Base-by-base conservation (phyloP, 257 asterid genomes). In the Parsonsia alboflavescens region DNA sequence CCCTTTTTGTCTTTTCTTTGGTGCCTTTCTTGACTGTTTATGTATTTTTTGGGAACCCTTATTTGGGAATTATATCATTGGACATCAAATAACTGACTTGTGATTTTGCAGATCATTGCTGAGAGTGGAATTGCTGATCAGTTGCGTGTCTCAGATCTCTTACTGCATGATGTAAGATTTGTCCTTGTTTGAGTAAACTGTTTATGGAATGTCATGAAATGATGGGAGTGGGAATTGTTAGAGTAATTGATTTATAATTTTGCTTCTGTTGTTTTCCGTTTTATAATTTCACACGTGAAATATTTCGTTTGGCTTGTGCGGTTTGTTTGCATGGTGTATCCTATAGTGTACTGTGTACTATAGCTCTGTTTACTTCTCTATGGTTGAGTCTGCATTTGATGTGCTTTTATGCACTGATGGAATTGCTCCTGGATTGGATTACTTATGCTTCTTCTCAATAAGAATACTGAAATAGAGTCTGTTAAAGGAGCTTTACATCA, bases 41-140 rank as follows among this genome's bases (percentile, higher is more conserved):
- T 62, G 1, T 61, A 2, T 22, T 74, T 30, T 11, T 21, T 11
- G 57, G 12, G 10, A 22, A 10, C 11, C 48, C 10, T 17, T 72
- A 19, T 33, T 49, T 21, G 49, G 7, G 49, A 64, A 19, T 19
- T 22, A 19, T 63, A 16, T 26, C 10, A n/a, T 52, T 68, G 5
- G 16, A 52, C 28, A 74, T 68, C 36, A 0, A 62, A 11, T 30
- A 19, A 59, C 28, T 46, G 54, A 17, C 24, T 49, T 70, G 70
- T 70, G 53, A 50, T 75, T 81, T 72, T 84, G 85, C 92, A 94
- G 97, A 88, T 87, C 72, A 84, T 92, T 81, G 84, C 74, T 53
- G 98, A 92, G 80, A 84, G 96, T 85, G 91, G 97, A 79, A 88
- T 90, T 81, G 83, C 97, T 8, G 95, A 90, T 86, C 97, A 85